Evolutionary conservation across 257 asterid genomes (phyloP).

Genomic region (Nicotiana benthamiana): DNA sequence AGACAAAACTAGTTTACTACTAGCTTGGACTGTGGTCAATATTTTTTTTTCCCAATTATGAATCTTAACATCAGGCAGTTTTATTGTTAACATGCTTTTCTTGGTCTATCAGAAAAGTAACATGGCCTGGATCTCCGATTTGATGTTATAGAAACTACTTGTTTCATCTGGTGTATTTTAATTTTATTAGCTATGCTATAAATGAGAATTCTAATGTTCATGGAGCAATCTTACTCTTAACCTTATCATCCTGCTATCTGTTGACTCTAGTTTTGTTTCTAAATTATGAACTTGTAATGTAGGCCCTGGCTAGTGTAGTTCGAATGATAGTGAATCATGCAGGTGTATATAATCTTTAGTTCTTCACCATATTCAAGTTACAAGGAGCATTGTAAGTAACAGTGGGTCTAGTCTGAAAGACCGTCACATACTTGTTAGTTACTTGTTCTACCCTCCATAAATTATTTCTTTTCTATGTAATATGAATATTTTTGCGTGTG

Average conservation of each 20-base stretch:
- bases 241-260: neutral
- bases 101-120: too few species aligned
- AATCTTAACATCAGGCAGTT: neutral
- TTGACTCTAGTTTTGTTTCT: neutral
- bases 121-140: neutral
- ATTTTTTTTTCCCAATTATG: neutral
- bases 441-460: neutral
- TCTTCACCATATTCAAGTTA: neutral
- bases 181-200: neutral
- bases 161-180: neutral
- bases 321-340: neutral
- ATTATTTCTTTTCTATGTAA: neutral
- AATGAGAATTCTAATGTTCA: neutral
- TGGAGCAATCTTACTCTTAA: neutral
- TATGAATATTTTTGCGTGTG: neutral
- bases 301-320: neutral
- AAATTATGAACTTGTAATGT: neutral
- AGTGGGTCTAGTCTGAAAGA: neutral
- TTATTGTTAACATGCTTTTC: neutral
- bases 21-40: neutral
- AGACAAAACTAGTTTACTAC: neutral
- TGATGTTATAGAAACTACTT: neutral
- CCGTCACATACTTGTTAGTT: neutral
- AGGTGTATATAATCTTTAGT: neutral
- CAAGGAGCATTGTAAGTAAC: neutral